Evolutionary conservation across 768 basidiomycete genomes (phyloP), one percentile per base, ranked within the genome.

Genomic region (Kwoniella heveanensis): DNA sequence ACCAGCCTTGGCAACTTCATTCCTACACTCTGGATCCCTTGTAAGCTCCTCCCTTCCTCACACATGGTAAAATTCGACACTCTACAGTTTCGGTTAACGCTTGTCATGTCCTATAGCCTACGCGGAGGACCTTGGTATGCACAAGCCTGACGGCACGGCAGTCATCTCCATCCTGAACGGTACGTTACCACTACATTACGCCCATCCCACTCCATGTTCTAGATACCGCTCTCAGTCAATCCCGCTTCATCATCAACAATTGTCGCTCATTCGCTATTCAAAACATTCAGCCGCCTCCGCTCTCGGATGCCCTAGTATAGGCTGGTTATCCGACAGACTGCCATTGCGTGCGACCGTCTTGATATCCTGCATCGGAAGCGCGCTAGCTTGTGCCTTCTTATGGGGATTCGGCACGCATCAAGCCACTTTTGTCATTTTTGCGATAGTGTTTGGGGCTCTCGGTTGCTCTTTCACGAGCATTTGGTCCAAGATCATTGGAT

Each of bases 101-200:
- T n/a, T n/a, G n/a, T n/a, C n/a, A n/a, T n/a, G n/a, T n/a, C n/a
- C n/a, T n/a, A n/a, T n/a, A 76, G 74, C 72, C 2, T 79, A 66
- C 52, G 75, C 74, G 1, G 57, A 69, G 12, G 72, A 77, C n/a
- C 36, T 76, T 12, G 65, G 67, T 2, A 13, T 73, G 19, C 54
- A 54, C 2, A 61, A 65, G 25, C 77, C 75, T 0, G 65, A 66
- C 44, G 77, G 77, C 7, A 70, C 71, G 1, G 66, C 54, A 12
- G 51, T 79, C 4, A 69, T 79, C 50, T 65, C 77, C 12, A 66
- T 79, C n/a, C 70, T 79, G 69, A 77, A 79, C 50, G 73, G 73
- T 65, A 22, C 53, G 58, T 32, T 10, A 9, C 22, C 47, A 22
- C 7, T 19, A n/a, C n/a, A n/a, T n/a, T 47, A 47, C 6, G 6